Evolutionary conservation across 2,329 filamentous ascomycete species (phyloP), one percentile per base, ranked within the genome.

Genomic region (Fusarium torulosum): DNA sequence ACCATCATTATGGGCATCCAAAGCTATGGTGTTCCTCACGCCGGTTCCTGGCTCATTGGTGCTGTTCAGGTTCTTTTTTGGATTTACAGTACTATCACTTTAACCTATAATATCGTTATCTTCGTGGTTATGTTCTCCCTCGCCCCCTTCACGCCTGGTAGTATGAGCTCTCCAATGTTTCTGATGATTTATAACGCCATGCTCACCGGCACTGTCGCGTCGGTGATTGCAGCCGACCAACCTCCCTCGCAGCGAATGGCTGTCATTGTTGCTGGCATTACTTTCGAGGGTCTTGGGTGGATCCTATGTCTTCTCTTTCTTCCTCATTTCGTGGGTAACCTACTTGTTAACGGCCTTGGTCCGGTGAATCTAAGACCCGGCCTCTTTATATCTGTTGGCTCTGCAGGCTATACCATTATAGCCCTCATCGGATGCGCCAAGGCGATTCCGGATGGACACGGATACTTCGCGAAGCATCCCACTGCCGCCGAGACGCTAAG

Each of bases 101-200:
- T 57, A 6, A 55, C 54, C 1, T 57, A 57, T 4, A 57, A 57
- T 4, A 19, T 57, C 21, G 7, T 57, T 3, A 57, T 57, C 2
- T 57, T 57, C 5, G 50, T 57, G 7, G 54, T 38, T 0, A 57
- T 55, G 50, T 57, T 57, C 7, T 57, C 54, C 1, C 17, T 55
- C 0, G 49, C 54, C 0, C 54, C 54, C 0, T 55, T 57, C 11
- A 13, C 50, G 0, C 54, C 38, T 3, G 54, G 54, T 8, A 55
- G 54, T 7, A 44, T 55, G 54, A 57, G 50, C n/a, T 57, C 54
- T n/a, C 54, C 54, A 1, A 57, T 57, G 50, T 57, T 57, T n/a
- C 7, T 57, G 1, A 57, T 57, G 54, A 57, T 57, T 13, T 57
- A 57, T 19, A 57, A 57, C 1, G 23, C 54, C 0, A 57, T 57